phyloP scores from a whole-genome alignment of 1,284 basidiomycete genomes.

The Entoloma clypeatum region DNA sequence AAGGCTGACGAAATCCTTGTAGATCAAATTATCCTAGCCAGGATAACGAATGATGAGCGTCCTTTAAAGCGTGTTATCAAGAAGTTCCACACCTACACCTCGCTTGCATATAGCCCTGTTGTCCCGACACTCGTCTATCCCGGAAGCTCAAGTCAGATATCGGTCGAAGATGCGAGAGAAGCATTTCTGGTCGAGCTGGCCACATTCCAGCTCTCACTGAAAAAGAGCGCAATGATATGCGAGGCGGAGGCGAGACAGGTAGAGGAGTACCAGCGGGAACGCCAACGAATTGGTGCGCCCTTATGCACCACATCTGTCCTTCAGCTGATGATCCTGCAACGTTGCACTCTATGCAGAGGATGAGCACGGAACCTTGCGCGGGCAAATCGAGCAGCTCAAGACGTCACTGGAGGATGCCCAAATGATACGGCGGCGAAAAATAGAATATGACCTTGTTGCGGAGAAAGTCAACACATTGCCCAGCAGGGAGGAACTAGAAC shows the following conservation, averaged over 20 bases:
- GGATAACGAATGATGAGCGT: slow-evolving; percentile 74
- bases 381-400: slow-evolving; percentile 75
- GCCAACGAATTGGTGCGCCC: slow-evolving; percentile 59
- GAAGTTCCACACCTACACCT: slow-evolving; percentile 70
- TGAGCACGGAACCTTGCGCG: slow-evolving; percentile 60
- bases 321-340: slow-evolving; percentile 2
- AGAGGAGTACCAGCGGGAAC: slow-evolving; percentile 72
- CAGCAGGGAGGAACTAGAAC: slow-evolving; percentile 66
- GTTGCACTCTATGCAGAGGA: slow-evolving; percentile 42
- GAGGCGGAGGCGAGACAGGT: slow-evolving; percentile 79
- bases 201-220: slow-evolving; percentile 66
- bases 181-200: slow-evolving; percentile 72
- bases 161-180: slow-evolving; percentile 69
- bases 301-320: too few species aligned
- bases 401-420: slow-evolving; percentile 72
- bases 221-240: slow-evolving; percentile 75
- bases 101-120: slow-evolving; percentile 50
- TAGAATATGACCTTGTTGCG: slow-evolving; percentile 78
- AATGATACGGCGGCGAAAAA: slow-evolving; percentile 65
- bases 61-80: slow-evolving; percentile 71
- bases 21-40: slow-evolving; percentile 75
- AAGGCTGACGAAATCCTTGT: slow-evolving; percentile 16
- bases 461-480: slow-evolving; percentile 80
- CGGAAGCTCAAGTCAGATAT: slow-evolving; percentile 29
- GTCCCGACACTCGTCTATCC: slow-evolving; percentile 34